Percentiles rank a stretch among this genome's conserved stretches.
phyloP scores from a whole-genome alignment of 805 yeast species.

The Kluyveromyces nonfermentans region DNA sequence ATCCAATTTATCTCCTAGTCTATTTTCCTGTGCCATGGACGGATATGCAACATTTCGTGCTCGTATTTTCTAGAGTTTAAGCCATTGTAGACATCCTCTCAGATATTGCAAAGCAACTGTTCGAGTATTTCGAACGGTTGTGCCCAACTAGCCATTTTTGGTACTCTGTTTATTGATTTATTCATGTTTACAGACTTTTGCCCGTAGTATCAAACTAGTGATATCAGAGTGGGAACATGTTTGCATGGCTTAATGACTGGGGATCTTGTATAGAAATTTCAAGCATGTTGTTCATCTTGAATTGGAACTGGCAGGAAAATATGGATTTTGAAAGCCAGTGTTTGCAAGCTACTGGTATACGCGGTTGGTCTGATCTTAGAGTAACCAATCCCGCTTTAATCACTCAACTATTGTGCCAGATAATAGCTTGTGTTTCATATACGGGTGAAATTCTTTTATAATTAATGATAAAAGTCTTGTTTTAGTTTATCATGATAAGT shows the following conservation, averaged over 20 bases:
- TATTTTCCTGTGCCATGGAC: background rate
- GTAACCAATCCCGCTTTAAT: conserved; percentile 29
- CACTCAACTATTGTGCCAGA: conserved; percentile 31
- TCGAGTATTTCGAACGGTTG: conserved; percentile 3
- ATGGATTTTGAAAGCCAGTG: background rate
- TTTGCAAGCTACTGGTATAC: background rate
- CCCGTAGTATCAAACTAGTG: background rate
- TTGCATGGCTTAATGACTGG: background rate
- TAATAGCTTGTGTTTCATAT: conserved; percentile 34
- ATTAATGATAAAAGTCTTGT: background rate
- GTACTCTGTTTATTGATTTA: background rate
- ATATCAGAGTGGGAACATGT: background rate
- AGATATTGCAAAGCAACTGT: background rate
- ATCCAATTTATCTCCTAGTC: background rate
- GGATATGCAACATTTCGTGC: background rate
- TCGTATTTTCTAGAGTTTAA: background rate
- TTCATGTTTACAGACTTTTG: background rate
- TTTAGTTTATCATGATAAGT: background rate
- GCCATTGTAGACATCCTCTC: background rate
- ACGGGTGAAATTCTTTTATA: conserved; percentile 25
- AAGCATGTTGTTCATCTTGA: background rate
- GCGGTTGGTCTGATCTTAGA: conserved; percentile 21
- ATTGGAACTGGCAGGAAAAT: background rate
- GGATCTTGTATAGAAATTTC: background rate
- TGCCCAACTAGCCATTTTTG: conserved; percentile 3